These are phyloP conservation scores for Xanthoceras sorbifolium DNA, from an alignment of 345 rosid genomes.

Conservation along the genomic window DNA sequence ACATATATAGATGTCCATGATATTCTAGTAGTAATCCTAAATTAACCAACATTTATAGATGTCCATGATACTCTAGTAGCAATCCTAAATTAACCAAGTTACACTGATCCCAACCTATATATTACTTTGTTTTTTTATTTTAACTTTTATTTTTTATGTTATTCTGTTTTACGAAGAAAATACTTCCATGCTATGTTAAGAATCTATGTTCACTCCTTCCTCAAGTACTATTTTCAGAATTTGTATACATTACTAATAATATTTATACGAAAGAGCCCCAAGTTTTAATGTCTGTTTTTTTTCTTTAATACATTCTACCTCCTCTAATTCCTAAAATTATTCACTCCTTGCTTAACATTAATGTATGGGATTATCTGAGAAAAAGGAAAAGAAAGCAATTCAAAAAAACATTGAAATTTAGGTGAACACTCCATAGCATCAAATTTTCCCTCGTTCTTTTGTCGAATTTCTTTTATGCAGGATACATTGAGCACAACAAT, in stretches of 20 bases:
- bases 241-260: neutral
- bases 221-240: neutral
- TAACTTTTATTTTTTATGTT: neutral
- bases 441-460: neutral
- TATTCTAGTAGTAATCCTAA: no score
- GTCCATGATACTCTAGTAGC: neutral
- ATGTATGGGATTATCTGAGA: neutral
- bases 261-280: neutral
- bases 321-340: neutral
- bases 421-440: neutral
- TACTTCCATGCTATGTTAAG: neutral
- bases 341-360: neutral
- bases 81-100: neutral
- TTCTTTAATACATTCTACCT: no score
- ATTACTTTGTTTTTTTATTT: neutral
- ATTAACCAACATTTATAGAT: no score
- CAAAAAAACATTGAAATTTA: neutral
- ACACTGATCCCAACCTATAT: neutral
- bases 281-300: neutral
- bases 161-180: neutral
- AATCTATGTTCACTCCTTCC: neutral
- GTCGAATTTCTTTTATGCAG: neutral
- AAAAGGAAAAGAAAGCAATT: neutral
- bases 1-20: no score
- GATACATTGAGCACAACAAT: neutral